Evolutionary conservation across 1,284 basidiomycete genomes (phyloP).

Genomic region (Pholiota adiposa): DNA sequence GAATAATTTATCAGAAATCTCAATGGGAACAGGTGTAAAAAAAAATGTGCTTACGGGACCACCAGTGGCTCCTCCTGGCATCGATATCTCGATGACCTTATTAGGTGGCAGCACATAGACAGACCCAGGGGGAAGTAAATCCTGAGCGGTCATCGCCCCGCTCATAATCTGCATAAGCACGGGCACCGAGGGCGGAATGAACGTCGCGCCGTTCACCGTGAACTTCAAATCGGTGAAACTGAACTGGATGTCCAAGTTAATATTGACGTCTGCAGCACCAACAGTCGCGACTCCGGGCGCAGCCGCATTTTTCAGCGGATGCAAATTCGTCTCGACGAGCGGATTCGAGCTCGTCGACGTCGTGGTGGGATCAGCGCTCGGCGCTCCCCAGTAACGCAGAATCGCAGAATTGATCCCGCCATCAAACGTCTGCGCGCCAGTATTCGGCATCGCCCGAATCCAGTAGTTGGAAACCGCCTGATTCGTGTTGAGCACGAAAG

Average conservation of each 20-base stretch:
- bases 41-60: slow-evolving; percentile 34
- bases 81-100: slow-evolving; percentile 48
- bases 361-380: slow-evolving; percentile 20
- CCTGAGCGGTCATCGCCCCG: slow-evolving; percentile 43
- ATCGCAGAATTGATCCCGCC: slow-evolving; percentile 34
- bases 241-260: slow-evolving; percentile 32
- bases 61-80: slow-evolving; percentile 37
- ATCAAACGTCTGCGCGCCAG: slow-evolving; percentile 23
- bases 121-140: slow-evolving; percentile 48
- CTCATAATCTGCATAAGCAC: slow-evolving; percentile 54
- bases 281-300: slow-evolving; percentile 35
- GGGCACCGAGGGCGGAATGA: slow-evolving; percentile 42
- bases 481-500: slow-evolving; percentile 39
- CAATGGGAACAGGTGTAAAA: neutral
- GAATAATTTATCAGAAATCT: neutral
- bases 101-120: slow-evolving; percentile 50
- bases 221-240: slow-evolving; percentile 31
- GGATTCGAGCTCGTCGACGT: slow-evolving; percentile 17
- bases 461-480: slow-evolving; percentile 44
- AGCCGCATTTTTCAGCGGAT: slow-evolving; percentile 34
- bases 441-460: slow-evolving; percentile 34
- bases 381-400: slow-evolving; percentile 30
- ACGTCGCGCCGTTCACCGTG: slow-evolving; percentile 41
- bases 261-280: slow-evolving; percentile 38
- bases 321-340: slow-evolving; percentile 36